Evolutionary conservation across 2,329 filamentous ascomycete genomes (phyloP).

Genomic region (Sporothrix globosa): DNA sequence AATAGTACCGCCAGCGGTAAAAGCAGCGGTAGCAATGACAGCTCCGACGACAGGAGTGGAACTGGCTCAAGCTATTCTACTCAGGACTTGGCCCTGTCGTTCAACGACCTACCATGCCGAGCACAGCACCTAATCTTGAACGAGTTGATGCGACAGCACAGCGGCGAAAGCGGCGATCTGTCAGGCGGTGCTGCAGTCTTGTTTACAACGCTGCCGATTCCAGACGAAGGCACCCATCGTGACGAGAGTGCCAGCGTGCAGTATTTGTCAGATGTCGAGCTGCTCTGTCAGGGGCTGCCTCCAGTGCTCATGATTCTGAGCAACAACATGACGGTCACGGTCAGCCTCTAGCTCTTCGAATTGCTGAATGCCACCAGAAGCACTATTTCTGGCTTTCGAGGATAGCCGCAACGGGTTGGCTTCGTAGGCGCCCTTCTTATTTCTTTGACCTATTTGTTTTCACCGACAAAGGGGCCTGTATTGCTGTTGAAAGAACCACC

Average conservation of each 20-base stretch:
- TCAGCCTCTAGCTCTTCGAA: constrained; percentile 61
- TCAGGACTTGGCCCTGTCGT: constrained; percentile 65
- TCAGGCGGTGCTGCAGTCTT: constrained; percentile 63
- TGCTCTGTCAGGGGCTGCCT: constrained; percentile 75
- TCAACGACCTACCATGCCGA: constrained; percentile 82
- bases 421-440: neutral
- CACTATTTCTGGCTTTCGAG: neutral
- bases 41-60: neutral
- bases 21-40: neutral
- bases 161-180: constrained; percentile 53
- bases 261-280: constrained; percentile 77
- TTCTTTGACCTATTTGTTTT: neutral
- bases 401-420: constrained; percentile 19
- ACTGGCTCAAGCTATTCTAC: constrained; percentile 34
- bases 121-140: constrained; percentile 87
- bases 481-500: constrained; percentile 9
- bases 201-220: constrained; percentile 82
- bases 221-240: constrained; percentile 72
- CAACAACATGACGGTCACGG: constrained; percentile 88
- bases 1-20: neutral
- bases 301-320: constrained; percentile 79
- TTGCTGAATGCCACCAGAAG: neutral
- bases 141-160: constrained; percentile 74
- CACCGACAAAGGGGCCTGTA: constrained; percentile 6
- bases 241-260: constrained; percentile 71